Percentiles rank a stretch among this genome's conserved stretches.
phyloP scores from a whole-genome alignment of 1,284 basidiomycete species.

The Golubevia sp. region DNA sequence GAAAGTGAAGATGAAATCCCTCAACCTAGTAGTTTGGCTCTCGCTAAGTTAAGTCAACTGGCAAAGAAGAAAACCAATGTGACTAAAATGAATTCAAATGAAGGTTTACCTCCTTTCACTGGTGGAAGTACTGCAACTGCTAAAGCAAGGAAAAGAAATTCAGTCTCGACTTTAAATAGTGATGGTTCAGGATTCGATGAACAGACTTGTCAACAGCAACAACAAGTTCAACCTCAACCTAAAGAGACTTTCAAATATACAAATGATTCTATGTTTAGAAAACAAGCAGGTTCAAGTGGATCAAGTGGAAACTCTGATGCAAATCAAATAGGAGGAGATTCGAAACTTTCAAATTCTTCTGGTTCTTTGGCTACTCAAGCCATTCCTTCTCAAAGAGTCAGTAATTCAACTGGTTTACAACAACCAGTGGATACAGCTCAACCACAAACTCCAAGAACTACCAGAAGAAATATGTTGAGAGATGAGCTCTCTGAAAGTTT shows the following conservation, averaged over 20 bases:
- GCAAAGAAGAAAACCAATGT: background rate
- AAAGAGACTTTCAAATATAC: background rate
- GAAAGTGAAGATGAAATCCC: background rate
- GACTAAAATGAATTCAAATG: background rate
- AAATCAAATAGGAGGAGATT: too few species aligned
- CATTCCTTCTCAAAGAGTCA: too few species aligned
- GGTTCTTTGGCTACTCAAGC: conserved; percentile 2
- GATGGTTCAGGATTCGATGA: too few species aligned
- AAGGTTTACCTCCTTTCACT: background rate
- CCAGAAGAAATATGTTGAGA: conserved; percentile 54
- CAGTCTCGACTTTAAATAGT: too few species aligned
- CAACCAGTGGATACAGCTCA: conserved; percentile 11
- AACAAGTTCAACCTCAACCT: background rate
- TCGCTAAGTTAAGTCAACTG: background rate
- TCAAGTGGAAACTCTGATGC: too few species aligned
- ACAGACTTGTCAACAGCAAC: background rate
- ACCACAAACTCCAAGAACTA: conserved; percentile 56
- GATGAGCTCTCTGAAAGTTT: conserved; percentile 57
- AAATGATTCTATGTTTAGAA: background rate
- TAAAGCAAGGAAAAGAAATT: background rate
- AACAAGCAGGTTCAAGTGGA: background rate
- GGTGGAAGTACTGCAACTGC: background rate
- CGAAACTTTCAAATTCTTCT: too few species aligned
- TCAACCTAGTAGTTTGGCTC: background rate
- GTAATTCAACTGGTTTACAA: too few species aligned